Evolutionary conservation across 75 land plant species (phyloP).

Genomic region (Pseudotsuga menziesii): DNA sequence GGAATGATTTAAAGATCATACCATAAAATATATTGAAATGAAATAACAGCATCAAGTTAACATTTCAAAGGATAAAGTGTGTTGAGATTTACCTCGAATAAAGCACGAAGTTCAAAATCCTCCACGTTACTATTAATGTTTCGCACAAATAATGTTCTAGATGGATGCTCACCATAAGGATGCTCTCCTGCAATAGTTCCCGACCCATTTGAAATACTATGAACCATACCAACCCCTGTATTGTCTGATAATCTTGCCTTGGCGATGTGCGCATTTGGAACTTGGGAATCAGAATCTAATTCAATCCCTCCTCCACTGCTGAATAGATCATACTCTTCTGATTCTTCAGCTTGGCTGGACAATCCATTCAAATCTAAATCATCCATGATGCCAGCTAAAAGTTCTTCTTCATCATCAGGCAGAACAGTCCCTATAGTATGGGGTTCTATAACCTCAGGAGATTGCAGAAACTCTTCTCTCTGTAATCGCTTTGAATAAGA

Average conservation of each 20-base stretch:
- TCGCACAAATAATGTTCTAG: slow-evolving; percentile 79
- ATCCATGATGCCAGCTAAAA: slow-evolving; percentile 77
- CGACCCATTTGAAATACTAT: slow-evolving; percentile 46
- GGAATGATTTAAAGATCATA: too few relatives aligned
- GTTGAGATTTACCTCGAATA: slow-evolving; percentile 55
- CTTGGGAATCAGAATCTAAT: slow-evolving; percentile 59
- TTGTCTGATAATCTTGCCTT: slow-evolving; percentile 28
- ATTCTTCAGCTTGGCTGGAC: slow-evolving; percentile 56
- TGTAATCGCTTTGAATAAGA: not conserved
- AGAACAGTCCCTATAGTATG: slow-evolving; percentile 60
- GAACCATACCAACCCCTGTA: slow-evolving; percentile 32
- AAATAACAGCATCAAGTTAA: too few relatives aligned
- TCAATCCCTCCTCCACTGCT: slow-evolving; percentile 91
- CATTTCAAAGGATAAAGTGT: too few relatives aligned
- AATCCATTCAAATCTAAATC: slow-evolving; percentile 53
- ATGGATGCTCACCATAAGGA: slow-evolving; percentile 98
- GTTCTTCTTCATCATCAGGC: slow-evolving; percentile 93
- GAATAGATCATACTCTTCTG: slow-evolving; percentile 90
- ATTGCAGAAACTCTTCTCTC: slow-evolving; percentile 21
- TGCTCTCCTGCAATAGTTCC: slow-evolving; percentile 88
- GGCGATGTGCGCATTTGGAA: slow-evolving; percentile 26
- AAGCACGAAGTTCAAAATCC: slow-evolving; percentile 61
- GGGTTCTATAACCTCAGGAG: slow-evolving; percentile 31
- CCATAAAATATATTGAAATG: too few relatives aligned
- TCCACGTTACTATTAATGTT: slow-evolving; percentile 88